Evolutionary conservation across 768 basidiomycete genomes (phyloP).

Genomic region (Russula sp.): DNA sequence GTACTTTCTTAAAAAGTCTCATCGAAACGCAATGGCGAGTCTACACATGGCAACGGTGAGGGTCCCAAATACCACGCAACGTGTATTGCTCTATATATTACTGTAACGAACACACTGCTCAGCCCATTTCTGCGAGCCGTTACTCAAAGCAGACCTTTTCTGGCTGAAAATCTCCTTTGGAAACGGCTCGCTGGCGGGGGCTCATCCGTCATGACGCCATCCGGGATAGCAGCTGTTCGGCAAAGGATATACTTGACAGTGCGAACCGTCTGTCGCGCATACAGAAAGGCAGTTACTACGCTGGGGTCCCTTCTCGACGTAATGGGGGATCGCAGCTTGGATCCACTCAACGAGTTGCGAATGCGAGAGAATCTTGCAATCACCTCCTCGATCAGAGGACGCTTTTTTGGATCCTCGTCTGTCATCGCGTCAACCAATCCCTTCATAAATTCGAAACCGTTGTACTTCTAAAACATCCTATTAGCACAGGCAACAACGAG

Average conservation of each 20-base stretch:
- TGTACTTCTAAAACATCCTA: constrained; percentile 20
- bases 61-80: too few species aligned
- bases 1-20: too few species aligned
- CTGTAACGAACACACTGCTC: background rate
- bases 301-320: constrained; percentile 5
- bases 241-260: background rate
- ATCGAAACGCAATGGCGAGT: background rate
- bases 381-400: constrained; percentile 32
- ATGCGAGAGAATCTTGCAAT: constrained; percentile 29
- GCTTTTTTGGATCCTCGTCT: constrained; percentile 29
- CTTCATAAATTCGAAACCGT: constrained; percentile 31
- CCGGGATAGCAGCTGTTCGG: constrained; percentile 4
- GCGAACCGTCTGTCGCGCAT: background rate
- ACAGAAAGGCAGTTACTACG: background rate
- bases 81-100: background rate
- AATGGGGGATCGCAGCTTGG: constrained; percentile 32
- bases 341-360: constrained; percentile 18
- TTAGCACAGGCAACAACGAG: background rate
- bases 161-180: too few species aligned
- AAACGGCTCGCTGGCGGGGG: background rate
- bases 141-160: too few species aligned
- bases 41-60: background rate
- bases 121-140: too few species aligned
- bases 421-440: constrained; percentile 32
- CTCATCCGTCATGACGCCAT: background rate